phyloP scores from a whole-genome alignment of 2,329 filamentous ascomycete genomes.

The Colletotrichum kahawae region DNA sequence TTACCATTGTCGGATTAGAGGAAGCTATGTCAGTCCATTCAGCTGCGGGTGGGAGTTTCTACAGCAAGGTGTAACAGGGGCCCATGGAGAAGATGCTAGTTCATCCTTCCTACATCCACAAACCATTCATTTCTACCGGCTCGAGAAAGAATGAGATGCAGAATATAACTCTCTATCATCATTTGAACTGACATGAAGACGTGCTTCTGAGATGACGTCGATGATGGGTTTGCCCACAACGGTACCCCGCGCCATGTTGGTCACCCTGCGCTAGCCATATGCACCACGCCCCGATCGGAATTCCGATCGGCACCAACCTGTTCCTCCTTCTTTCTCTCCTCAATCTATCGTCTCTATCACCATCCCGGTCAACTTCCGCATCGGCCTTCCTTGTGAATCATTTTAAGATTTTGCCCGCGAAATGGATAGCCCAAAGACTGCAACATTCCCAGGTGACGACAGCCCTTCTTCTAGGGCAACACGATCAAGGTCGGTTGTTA shows the following conservation, averaged over 20 bases:
- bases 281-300: neutral
- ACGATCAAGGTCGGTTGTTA: neutral
- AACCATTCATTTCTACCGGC: neutral
- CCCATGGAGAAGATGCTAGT: accelerated
- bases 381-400: neutral
- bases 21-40: neutral
- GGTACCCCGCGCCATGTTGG: neutral
- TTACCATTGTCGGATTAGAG: neutral
- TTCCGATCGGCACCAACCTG: neutral
- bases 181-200: neutral
- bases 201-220: neutral
- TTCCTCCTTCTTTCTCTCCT: neutral
- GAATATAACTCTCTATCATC: neutral
- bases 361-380: neutral
- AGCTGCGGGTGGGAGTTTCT: neutral
- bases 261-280: neutral
- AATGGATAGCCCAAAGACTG: neutral
- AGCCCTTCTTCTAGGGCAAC: neutral
- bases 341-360: neutral
- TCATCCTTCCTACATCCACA: neutral
- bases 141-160: accelerated
- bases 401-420: neutral
- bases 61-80: neutral
- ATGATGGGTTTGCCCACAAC: neutral
- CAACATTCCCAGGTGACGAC: neutral